A percentile compares a stretch with the other conserved stretches of the same genome.
Evolutionary conservation across 495 filamentous ascomycete species (phyloP).

Genomic region (Talaromyces nanjingensis): DNA sequence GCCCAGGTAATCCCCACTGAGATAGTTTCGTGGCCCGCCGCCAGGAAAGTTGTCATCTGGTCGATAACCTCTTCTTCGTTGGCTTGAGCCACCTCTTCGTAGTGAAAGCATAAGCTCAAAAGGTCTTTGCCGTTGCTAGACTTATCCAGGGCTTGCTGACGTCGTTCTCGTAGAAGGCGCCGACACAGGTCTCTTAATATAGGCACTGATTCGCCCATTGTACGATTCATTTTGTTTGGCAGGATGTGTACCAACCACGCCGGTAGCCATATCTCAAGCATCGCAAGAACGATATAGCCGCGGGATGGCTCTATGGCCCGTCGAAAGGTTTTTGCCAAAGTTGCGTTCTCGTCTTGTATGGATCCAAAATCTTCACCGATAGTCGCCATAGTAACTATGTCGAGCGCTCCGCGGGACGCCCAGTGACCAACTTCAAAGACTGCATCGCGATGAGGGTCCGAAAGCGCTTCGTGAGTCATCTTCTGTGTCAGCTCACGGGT

Average conservation of each 20-base stretch:
- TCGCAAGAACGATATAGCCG: neutral
- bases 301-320: neutral
- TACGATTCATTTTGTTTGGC: neutral
- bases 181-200: neutral
- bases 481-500: neutral
- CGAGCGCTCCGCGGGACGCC: conserved; percentile 54
- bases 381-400: conserved; percentile 69
- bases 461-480: neutral
- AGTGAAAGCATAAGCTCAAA: neutral
- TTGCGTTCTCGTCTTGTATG: neutral
- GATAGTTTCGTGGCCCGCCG: neutral
- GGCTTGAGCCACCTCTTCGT: neutral
- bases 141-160: neutral
- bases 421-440: conserved; percentile 47
- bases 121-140: neutral
- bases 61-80: neutral
- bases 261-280: neutral
- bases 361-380: conserved; percentile 60
- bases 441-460: neutral
- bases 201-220: neutral
- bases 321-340: neutral
- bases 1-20: neutral
- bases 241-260: neutral
- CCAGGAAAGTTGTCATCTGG: neutral
- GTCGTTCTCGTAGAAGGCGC: neutral